phyloP scores from a whole-genome alignment of 129 eudicot species.

The Kitagawia praeruptora region DNA sequence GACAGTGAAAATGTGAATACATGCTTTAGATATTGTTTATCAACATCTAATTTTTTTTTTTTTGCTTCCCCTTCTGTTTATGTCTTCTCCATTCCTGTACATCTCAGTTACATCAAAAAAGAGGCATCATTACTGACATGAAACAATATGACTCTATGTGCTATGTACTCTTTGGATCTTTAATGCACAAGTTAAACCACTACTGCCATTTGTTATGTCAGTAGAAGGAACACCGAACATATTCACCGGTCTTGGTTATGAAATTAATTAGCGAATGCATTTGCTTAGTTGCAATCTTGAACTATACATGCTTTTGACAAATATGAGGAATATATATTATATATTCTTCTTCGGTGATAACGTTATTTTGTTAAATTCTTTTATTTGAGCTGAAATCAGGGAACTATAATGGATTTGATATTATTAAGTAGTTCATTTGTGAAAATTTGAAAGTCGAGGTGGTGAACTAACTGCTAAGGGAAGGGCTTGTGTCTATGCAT shows the following conservation, averaged over 20 bases:
- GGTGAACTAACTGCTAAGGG: background rate
- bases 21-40: background rate
- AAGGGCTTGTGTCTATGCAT: background rate
- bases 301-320: background rate
- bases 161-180: background rate
- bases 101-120: background rate
- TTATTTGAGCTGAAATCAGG: too few relatives aligned
- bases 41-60: background rate
- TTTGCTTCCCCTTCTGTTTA: background rate
- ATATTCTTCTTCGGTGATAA: background rate
- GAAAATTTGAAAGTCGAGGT: background rate
- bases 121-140: background rate
- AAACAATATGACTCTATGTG: background rate
- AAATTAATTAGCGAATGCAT: background rate
- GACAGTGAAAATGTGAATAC: background rate
- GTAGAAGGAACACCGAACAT: background rate
- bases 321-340: background rate
- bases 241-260: background rate
- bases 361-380: background rate
- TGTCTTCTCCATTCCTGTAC: background rate
- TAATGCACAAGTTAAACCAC: background rate
- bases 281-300: background rate
- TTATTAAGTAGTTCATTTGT: background rate
- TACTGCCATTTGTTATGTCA: background rate
- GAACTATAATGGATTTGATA: too few relatives aligned